These are phyloP conservation scores for Tuber brumale DNA, from an alignment of 495 filamentous ascomycete species.

Conservation along the genomic window DNA sequence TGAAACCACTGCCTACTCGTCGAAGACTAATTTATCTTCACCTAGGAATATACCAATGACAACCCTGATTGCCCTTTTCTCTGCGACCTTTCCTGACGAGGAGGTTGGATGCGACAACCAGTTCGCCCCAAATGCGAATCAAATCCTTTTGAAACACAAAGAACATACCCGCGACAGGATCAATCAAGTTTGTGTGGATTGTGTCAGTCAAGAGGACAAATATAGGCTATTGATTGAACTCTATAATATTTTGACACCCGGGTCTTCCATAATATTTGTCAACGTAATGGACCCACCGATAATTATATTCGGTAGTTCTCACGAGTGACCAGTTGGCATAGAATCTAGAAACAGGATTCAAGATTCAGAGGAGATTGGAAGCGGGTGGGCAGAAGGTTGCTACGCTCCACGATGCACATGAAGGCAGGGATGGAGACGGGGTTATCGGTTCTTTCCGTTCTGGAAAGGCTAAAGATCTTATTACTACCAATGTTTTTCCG, in stretches of 20 bases:
- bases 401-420: too few relatives aligned
- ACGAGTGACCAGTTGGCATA: too few relatives aligned
- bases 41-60: constrained; percentile 28
- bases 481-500: too few relatives aligned
- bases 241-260: constrained; percentile 89
- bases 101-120: constrained; percentile 70
- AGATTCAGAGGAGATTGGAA: too few relatives aligned
- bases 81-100: constrained; percentile 84
- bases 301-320: constrained; percentile 98
- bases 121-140: constrained; percentile 78
- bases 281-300: too few relatives aligned
- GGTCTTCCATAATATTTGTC: too few relatives aligned
- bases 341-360: too few relatives aligned
- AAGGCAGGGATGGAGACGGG: too few relatives aligned
- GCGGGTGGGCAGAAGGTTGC: too few relatives aligned
- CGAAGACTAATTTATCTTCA: background rate
- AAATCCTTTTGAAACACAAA: constrained; percentile 77
- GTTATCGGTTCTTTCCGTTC: too few relatives aligned
- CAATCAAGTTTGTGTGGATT: constrained; percentile 94
- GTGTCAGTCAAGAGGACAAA: constrained; percentile 68
- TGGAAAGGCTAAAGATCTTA: too few relatives aligned
- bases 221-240: constrained; percentile 77
- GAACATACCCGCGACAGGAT: constrained; percentile 95
- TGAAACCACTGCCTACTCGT: background rate
- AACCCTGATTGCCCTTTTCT: constrained; percentile 86